phyloP scores from a whole-genome alignment of 2,329 filamentous ascomycete species.

The Arachnopeziza araneosa region DNA sequence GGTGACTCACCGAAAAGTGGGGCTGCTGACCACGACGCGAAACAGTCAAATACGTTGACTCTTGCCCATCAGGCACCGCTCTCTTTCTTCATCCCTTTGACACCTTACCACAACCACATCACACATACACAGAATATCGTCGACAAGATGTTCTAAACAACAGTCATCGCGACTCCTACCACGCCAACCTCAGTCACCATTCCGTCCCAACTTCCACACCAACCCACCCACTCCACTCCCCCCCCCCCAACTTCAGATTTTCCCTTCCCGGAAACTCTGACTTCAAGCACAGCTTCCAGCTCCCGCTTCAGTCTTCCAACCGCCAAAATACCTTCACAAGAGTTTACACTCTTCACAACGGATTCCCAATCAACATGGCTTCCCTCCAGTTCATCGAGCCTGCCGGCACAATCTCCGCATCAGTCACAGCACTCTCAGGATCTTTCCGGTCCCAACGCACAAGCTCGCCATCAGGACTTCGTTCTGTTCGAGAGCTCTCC shows the following conservation, averaged over 20 bases:
- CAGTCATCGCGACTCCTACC: conserved; percentile 33
- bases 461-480: conserved; percentile 55
- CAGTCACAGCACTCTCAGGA: conserved; percentile 34
- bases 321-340: conserved; percentile 58
- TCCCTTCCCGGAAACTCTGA: conserved; percentile 58
- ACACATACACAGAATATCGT: conserved; percentile 32
- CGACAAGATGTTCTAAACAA: conserved; percentile 55
- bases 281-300: conserved; percentile 57
- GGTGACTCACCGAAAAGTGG: too few species aligned
- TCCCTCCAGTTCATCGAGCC: conserved; percentile 61
- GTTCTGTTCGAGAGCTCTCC: conserved; percentile 46
- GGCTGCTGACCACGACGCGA: too few species aligned
- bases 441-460: conserved; percentile 13
- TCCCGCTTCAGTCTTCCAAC: conserved; percentile 49
- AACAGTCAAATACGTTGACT: neutral
- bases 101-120: conserved; percentile 14
- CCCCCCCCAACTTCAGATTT: conserved; percentile 45
- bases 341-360: conserved; percentile 75
- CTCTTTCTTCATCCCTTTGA: neutral
- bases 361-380: conserved; percentile 75
- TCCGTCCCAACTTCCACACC: conserved; percentile 39
- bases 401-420: conserved; percentile 56
- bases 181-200: conserved; percentile 43
- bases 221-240: conserved; percentile 42
- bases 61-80: neutral